Percentiles rank a stretch among this genome's conserved stretches.
phyloP scores from a whole-genome alignment of 177 flowering plant species.

The Telopea speciosissima region DNA sequence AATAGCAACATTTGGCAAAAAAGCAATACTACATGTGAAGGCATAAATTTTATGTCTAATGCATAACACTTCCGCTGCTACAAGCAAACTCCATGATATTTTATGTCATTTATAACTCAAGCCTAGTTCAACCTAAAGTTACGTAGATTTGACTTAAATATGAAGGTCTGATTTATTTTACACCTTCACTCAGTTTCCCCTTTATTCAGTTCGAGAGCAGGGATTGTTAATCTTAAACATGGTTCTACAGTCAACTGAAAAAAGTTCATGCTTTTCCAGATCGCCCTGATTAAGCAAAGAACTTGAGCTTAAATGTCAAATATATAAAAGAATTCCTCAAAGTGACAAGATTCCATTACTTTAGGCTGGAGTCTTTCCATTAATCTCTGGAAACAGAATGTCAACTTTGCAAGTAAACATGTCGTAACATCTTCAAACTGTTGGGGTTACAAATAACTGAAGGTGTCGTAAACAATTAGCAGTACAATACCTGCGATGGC shows the following conservation, averaged over 20 bases:
- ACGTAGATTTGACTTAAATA: no score
- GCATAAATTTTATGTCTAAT: background rate
- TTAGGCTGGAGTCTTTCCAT: background rate
- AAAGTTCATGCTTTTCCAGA: background rate
- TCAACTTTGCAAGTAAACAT: background rate
- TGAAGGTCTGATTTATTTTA: no score
- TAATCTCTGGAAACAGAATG: background rate
- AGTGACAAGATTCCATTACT: background rate
- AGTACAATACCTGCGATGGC: conserved; percentile 36
- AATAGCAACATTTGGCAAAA: background rate
- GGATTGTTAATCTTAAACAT: background rate
- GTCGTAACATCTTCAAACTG: background rate
- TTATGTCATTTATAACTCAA: no score
- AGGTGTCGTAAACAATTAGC: background rate
- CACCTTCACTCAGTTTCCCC: background rate
- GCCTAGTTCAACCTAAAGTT: no score
- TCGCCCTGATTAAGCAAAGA: background rate
- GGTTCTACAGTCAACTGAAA: background rate
- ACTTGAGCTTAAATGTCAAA: no score
- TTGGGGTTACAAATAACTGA: background rate
- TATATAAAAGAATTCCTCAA: background rate
- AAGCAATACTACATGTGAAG: background rate
- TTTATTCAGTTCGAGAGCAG: background rate
- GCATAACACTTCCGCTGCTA: background rate
- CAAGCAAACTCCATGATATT: no score